Percentiles rank a stretch among this genome's conserved stretches.
These are phyloP conservation scores for Citropsis articulata DNA, from an alignment of 345 rosid species.

Conservation along the genomic window DNA sequence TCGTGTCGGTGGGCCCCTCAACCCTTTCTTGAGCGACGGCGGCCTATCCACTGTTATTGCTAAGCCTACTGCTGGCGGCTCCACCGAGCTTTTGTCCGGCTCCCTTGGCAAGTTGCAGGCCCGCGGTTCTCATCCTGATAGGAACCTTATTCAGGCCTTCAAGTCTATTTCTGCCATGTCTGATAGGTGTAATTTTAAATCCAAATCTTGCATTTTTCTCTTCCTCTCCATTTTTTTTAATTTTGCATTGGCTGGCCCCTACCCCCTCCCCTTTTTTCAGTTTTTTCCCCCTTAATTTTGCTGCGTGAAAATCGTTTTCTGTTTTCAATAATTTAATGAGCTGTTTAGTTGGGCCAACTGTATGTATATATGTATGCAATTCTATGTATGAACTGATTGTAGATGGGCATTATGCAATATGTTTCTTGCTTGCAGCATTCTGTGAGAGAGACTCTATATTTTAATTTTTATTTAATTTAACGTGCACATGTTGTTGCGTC, in stretches of 20 bases:
- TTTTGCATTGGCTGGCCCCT: not conserved
- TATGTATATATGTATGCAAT: not conserved
- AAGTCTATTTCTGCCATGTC: constrained; percentile 40
- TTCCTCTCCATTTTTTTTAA: not conserved
- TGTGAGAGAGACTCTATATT: not conserved
- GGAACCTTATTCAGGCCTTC: constrained; percentile 37
- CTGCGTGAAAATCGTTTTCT: not conserved
- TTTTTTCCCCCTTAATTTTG: not conserved
- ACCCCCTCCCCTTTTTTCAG: no score
- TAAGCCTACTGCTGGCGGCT: constrained; percentile 23
- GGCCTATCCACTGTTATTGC: constrained; percentile 44
- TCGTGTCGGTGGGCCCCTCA: constrained; percentile 45
- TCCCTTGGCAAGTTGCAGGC: constrained; percentile 39
- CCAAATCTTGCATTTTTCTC: not conserved
- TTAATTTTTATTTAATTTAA: not conserved
- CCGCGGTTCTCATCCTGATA: constrained; percentile 38
- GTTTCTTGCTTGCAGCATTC: not conserved
- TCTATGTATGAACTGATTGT: not conserved
- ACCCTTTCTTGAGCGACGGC: constrained; percentile 40
- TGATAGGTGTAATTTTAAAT: constrained; percentile 27
- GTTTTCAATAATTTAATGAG: not conserved
- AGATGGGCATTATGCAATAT: not conserved
- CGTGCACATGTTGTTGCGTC: not conserved
- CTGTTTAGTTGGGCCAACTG: not conserved
- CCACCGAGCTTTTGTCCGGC: constrained; percentile 20